Conservation (phyloP, 306 rosid genomes). For the Pyrus communis region DNA sequence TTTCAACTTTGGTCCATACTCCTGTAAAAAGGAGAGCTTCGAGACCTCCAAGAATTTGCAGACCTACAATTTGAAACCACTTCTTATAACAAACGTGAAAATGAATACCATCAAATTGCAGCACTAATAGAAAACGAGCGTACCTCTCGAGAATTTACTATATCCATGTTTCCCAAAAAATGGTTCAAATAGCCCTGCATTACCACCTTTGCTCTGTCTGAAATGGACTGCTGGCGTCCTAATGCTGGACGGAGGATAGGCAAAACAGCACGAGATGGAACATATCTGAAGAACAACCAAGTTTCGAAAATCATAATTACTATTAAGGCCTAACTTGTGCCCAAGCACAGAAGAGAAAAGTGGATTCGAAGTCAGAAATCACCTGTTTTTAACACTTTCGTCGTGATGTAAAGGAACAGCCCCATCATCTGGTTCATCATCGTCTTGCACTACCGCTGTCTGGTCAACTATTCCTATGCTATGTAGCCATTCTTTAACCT, state of each 20-base stretch:
- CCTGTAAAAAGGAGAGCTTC: conserved; percentile 35
- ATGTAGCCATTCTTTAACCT: conserved; percentile 96
- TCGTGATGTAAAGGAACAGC: conserved; percentile 59
- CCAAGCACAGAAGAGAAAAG: background rate
- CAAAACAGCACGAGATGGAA: conserved; percentile 78
- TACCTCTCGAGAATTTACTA: conserved; percentile 88
- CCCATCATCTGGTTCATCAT: conserved; percentile 82
- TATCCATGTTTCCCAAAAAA: conserved; percentile 71
- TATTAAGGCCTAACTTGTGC: background rate
- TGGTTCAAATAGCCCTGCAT: conserved; percentile 88
- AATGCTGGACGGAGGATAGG: conserved; percentile 74
- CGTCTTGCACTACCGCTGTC: conserved; percentile 62
- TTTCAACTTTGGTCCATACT: conserved; percentile 47
- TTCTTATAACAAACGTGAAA: background rate
- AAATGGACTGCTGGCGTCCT: conserved; percentile 65
- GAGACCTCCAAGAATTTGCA: conserved; percentile 55
- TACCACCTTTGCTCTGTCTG: conserved; percentile 69
- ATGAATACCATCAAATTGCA: background rate
- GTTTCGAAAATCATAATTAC: background rate
- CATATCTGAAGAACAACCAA: conserved; percentile 43
- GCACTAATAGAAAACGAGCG: background rate
- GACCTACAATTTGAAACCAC: conserved; percentile 27
- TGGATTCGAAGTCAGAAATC: background rate
- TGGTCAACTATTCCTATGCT: conserved; percentile 78
- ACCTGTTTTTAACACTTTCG: conserved; percentile 64